These are phyloP conservation scores for Biscogniauxia sp. DNA, from an alignment of 2,329 filamentous ascomycete species.

Conservation along the genomic window DNA sequence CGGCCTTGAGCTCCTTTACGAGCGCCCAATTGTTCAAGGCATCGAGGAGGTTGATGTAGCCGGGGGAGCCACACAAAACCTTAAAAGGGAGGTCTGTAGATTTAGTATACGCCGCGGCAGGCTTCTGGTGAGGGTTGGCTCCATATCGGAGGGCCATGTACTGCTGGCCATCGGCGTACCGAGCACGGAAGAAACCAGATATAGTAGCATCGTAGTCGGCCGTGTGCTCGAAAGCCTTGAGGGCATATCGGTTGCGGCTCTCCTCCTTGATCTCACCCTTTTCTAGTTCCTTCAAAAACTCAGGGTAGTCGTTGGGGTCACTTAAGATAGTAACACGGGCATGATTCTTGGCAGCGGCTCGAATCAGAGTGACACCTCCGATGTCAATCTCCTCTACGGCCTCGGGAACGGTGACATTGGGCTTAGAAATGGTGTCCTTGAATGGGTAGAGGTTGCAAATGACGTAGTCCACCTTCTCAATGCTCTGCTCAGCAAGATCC, in stretches of 20 bases:
- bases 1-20: constrained; percentile 91
- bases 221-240: constrained; percentile 98
- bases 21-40: constrained; percentile 95
- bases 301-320: constrained; percentile 88
- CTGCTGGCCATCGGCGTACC: constrained; percentile 86
- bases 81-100: constrained; percentile 85
- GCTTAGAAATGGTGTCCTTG: constrained; percentile 96
- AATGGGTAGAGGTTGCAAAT: constrained; percentile 99
- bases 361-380: constrained; percentile 92
- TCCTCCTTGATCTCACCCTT: constrained; percentile 81
- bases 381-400: constrained; percentile 99
- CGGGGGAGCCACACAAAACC: constrained; percentile 82
- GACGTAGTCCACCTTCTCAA: constrained; percentile 91
- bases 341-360: constrained; percentile 98
- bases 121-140: constrained; percentile 97
- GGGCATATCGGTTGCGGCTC: constrained; percentile 83
- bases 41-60: constrained; percentile 97
- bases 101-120: constrained; percentile 77
- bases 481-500: constrained; percentile 92
- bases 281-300: constrained; percentile 88
- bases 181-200: constrained; percentile 94
- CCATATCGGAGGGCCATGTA: constrained; percentile 88
- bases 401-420: constrained; percentile 94
- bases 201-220: constrained; percentile 96
- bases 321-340: constrained; percentile 91